These are phyloP conservation scores for Carex cristatella DNA, from an alignment of 176 grass and related monocot genomes.

Conservation along the genomic window DNA sequence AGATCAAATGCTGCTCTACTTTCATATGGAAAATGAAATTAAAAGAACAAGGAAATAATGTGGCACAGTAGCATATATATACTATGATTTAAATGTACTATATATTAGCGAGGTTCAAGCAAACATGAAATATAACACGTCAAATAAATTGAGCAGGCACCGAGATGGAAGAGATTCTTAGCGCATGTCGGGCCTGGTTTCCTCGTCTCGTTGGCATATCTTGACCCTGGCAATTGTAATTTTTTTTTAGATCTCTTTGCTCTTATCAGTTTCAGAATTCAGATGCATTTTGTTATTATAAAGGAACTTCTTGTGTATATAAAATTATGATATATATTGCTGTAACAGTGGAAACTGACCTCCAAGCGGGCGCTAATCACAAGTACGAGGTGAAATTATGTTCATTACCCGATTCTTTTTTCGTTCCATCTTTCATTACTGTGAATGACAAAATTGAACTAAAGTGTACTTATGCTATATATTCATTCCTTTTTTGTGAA, in stretches of 20 bases:
- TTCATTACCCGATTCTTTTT: neutral
- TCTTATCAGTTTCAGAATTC: neutral
- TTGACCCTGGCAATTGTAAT: conserved; percentile 81
- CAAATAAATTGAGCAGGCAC: conserved; percentile 23
- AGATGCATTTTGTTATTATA: neutral
- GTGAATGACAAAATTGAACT: neutral
- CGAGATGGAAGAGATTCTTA: conserved; percentile 58
- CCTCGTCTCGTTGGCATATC: conserved; percentile 71
- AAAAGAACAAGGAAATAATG: neutral
- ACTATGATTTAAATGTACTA: neutral
- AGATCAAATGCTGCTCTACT: neutral
- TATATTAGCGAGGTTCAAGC: neutral
- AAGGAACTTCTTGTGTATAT: neutral
- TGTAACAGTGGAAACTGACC: conserved; percentile 81
- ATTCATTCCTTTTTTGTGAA: neutral
- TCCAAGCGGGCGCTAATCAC: conserved; percentile 84
- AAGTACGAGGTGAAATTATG: conserved; percentile 59
- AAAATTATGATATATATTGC: neutral
- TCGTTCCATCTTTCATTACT: neutral
- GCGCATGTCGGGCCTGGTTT: conserved; percentile 77
- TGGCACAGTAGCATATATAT: neutral
- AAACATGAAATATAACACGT: neutral
- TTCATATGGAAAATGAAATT: neutral
- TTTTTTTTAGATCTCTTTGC: neutral
- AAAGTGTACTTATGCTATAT: neutral